A percentile compares a stretch with the other conserved stretches of the same genome.
These are phyloP conservation scores for Bryoglossum gracile DNA, from an alignment of 495 filamentous ascomycete genomes.

Conservation along the genomic window DNA sequence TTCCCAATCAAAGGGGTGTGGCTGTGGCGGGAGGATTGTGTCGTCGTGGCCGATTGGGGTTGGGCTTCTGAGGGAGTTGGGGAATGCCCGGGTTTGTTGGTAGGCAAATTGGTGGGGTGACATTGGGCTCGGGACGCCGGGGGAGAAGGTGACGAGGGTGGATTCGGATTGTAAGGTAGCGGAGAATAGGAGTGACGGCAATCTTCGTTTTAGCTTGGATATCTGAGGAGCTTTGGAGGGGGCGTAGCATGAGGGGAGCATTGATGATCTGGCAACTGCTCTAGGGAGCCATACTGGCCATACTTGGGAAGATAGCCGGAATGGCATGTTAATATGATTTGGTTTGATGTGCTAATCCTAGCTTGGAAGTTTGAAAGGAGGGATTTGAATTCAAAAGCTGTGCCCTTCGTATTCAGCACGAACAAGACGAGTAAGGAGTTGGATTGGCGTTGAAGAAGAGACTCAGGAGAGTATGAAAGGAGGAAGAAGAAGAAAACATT, in stretches of 20 bases:
- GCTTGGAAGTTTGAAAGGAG: too few species aligned
- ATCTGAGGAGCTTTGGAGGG: not conserved
- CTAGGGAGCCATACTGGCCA: slow-evolving; percentile 15
- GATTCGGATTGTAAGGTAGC: slow-evolving; percentile 1
- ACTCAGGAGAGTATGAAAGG: not conserved
- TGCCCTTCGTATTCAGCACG: not conserved
- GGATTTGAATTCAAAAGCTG: too few species aligned
- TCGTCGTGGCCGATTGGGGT: slow-evolving; percentile 3
- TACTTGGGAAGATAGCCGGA: slow-evolving; percentile 7
- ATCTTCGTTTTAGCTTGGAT: not conserved
- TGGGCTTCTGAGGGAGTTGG: slow-evolving; percentile 10
- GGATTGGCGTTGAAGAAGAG: not conserved
- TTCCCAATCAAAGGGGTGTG: slow-evolving; percentile 11
- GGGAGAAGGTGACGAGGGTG: not conserved
- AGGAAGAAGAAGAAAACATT: not conserved
- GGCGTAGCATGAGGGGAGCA: not conserved
- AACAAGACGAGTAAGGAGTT: not conserved
- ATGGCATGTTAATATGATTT: too few species aligned
- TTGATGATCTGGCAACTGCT: slow-evolving; percentile 5
- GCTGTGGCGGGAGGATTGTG: not conserved
- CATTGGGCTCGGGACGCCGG: not conserved
- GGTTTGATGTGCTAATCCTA: too few species aligned
- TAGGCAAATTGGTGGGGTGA: not conserved
- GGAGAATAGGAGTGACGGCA: slow-evolving; percentile 3
- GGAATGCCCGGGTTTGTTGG: slow-evolving; percentile 12